A percentile compares a stretch with the other conserved stretches of the same genome.
phyloP scores from a whole-genome alignment of 169 alveolate species.

The Eimeria necatrix region DNA sequence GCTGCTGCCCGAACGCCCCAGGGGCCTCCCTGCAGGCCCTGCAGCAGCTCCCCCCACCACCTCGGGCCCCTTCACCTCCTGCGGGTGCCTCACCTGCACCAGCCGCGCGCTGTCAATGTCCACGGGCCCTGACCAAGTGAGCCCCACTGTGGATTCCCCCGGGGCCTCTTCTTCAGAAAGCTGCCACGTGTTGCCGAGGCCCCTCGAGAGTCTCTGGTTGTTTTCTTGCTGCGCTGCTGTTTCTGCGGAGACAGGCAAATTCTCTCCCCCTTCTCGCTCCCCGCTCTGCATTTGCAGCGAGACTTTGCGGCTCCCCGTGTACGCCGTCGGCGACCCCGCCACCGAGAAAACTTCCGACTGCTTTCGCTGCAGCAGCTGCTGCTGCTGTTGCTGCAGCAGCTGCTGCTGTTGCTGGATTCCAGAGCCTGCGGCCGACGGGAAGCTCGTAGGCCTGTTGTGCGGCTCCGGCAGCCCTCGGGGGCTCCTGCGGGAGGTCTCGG shows the following conservation, averaged over 20 bases:
- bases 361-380: constrained; percentile 28
- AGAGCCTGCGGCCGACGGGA: neutral
- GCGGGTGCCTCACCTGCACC: constrained; percentile 66
- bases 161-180: constrained; percentile 12
- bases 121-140: constrained; percentile 69
- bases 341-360: neutral
- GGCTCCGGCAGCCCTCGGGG: neutral
- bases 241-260: neutral
- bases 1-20: neutral
- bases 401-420: constrained; percentile 1
- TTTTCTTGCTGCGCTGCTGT: neutral
- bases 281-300: neutral
- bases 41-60: neutral
- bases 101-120: constrained; percentile 46
- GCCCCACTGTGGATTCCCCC: neutral
- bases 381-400: constrained; percentile 16
- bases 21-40: neutral
- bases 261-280: neutral
- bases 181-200: constrained; percentile 27
- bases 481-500: neutral
- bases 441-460: neutral
- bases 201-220: neutral
- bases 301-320: neutral
- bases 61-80: neutral
- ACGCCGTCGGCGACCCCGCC: neutral